These are phyloP conservation scores for Phytophthora citrophthora DNA, from an alignment of 352 stramenopile genomes.

Conservation along the genomic window DNA sequence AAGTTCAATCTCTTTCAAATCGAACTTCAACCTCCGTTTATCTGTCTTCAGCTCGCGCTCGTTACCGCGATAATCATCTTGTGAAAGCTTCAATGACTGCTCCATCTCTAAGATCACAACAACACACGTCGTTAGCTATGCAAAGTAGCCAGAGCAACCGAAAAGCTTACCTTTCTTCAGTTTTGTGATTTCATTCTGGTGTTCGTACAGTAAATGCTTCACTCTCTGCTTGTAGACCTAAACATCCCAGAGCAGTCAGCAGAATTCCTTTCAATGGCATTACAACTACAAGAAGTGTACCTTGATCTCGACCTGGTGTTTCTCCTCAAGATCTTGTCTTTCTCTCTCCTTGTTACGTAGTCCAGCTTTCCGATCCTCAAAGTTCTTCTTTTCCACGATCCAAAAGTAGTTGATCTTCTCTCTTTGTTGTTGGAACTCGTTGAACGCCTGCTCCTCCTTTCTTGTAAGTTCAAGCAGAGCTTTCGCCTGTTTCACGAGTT, in stretches of 20 bases:
- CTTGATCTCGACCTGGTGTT: constrained; percentile 96
- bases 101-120: constrained; percentile 65
- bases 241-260: not conserved
- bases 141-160: not conserved
- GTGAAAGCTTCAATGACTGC: constrained; percentile 87
- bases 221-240: constrained; percentile 95
- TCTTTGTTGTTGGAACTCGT: constrained; percentile 96
- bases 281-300: constrained; percentile 12
- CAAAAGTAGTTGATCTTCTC: constrained; percentile 98
- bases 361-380: constrained; percentile 93
- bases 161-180: constrained; percentile 77
- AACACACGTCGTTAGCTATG: not conserved
- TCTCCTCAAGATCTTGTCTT: constrained; percentile 95
- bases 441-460: constrained; percentile 93
- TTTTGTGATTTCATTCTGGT: constrained; percentile 93
- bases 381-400: constrained; percentile 97
- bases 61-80: constrained; percentile 90
- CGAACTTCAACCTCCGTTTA: constrained; percentile 87
- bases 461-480: constrained; percentile 78
- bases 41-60: constrained; percentile 92
- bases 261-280: not conserved
- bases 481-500: constrained; percentile 83
- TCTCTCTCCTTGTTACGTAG: constrained; percentile 95
- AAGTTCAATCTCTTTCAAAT: constrained; percentile 93
- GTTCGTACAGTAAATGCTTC: constrained; percentile 96